phyloP scores from a whole-genome alignment of 805 yeast species.

The Sporopachydermia lactativora region DNA sequence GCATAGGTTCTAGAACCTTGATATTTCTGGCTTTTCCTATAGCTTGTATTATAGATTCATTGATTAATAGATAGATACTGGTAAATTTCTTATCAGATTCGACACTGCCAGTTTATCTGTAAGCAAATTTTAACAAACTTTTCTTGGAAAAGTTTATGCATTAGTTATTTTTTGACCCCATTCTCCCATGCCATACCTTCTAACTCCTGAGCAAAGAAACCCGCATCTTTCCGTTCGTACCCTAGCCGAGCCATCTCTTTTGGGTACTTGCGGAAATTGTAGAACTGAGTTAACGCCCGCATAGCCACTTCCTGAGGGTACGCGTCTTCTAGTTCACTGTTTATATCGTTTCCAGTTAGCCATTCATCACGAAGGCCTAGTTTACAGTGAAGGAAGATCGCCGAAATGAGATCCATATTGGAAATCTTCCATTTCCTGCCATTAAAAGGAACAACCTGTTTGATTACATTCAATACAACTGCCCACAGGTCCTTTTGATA shows the following conservation, averaged over 20 bases:
- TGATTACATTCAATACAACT: slow-evolving; percentile 61
- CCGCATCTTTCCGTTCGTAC: slow-evolving; percentile 27
- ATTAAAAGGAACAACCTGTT: slow-evolving; percentile 74
- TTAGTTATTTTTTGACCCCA: neutral
- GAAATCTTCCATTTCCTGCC: slow-evolving; percentile 89
- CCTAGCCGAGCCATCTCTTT: slow-evolving; percentile 41
- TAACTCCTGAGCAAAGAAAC: slow-evolving; percentile 26
- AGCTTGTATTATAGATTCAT: no score
- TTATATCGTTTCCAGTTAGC: slow-evolving; percentile 72
- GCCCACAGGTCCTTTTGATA: slow-evolving; percentile 48
- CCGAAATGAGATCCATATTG: slow-evolving; percentile 87
- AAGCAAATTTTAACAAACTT: no score
- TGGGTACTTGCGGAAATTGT: slow-evolving; percentile 48
- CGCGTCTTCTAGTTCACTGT: slow-evolving; percentile 60
- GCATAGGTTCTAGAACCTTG: slow-evolving; percentile 2
- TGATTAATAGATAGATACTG: no score
- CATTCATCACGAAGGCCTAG: slow-evolving; percentile 70
- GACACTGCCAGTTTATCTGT: no score
- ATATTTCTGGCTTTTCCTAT: no score
- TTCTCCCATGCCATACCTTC: slow-evolving; percentile 7
- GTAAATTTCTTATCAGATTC: no score
- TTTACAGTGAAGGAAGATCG: slow-evolving; percentile 65
- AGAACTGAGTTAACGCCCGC: slow-evolving; percentile 64
- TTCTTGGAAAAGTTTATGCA: no score
- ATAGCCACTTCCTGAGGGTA: slow-evolving; percentile 78